Base-by-base conservation (phyloP, 768 basidiomycete species). In the Baorangia bicolor region DNA sequence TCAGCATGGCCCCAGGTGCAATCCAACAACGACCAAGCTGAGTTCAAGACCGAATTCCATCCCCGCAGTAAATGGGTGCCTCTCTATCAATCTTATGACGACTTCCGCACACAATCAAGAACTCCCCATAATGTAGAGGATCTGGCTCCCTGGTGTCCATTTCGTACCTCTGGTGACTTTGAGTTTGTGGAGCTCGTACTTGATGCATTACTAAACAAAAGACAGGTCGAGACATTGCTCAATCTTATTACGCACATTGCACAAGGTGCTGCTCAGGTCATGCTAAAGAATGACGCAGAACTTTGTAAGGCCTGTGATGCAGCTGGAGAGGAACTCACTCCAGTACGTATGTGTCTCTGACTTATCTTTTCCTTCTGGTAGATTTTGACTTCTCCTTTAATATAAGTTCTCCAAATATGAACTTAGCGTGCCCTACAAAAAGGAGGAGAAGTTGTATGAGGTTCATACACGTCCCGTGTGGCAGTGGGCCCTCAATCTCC, bases 81-180 rank as follows among this genome's bases (percentile, higher is more conserved):
- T 30, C 16, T 44, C 16, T 28, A 28, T 10, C 27, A 44, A 28
- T n/a, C 43, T 14, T 44, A 44, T 10, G 6, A 44, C n/a, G 28
- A 28, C 43, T 44, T 30, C 43, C 16, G 8, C 6, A 10, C 43
- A 44, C 43, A 28, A 44, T 14, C 23, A 30, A 44, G 43, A 44
- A 30, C 43, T n/a, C 23, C 28, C 11, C 23, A 10, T 10, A 13
- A 34, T 34, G 33, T 34, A 1, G 13, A 34, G 33, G 62, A 66
- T 28, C 25, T 33, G 5, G 33, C 60, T 38, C 74, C 69, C 0
- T 77, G 72, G 71, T 21, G 43, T 1, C 73, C 74, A 6, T 75
- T 73, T 38, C 42, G 27, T 7, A 63, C 66, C 2, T 51, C 58
- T 2, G 27, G 60, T 4, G 67, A 75, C 46, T 75, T 74, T 55